Evolutionary conservation across 2,329 filamentous ascomycete genomes (phyloP).

Genomic region (Nemania bipapillata): DNA sequence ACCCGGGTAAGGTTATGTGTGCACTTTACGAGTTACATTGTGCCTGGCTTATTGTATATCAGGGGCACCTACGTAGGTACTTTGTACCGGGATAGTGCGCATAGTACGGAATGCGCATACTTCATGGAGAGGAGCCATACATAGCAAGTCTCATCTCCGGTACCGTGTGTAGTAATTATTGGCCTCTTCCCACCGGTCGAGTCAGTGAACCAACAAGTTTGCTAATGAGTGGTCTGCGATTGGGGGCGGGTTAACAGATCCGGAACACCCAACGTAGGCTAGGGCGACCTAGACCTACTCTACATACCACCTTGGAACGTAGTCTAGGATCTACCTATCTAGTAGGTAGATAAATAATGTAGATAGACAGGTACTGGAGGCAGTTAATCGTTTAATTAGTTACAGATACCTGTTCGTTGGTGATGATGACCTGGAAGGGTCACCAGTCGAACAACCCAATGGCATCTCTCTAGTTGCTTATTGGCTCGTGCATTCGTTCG

Average conservation of each 20-base stretch:
- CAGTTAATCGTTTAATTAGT: neutral
- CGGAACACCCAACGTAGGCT: too few relatives aligned
- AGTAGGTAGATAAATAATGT: neutral
- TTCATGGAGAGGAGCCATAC: neutral
- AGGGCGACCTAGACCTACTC: neutral
- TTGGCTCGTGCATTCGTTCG: conserved; percentile 10
- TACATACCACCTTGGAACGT: too few relatives aligned
- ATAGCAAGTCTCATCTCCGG: neutral
- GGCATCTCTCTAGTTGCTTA: conserved; percentile 8
- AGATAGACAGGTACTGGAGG: neutral
- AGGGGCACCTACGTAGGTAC: neutral
- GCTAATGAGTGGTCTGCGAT: neutral
- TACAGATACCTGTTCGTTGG: neutral
- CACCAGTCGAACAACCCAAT: conserved; percentile 26
- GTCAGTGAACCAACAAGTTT: neutral
- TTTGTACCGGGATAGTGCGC: neutral
- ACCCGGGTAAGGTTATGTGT: conserved; percentile 1
- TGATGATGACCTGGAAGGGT: conserved; percentile 5
- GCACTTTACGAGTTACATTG: too few relatives aligned
- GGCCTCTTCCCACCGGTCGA: neutral
- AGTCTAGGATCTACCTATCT: too few relatives aligned
- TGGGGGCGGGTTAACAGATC: neutral
- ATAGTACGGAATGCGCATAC: neutral
- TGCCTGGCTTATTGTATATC: neutral
- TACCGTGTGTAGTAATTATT: neutral